A percentile compares a stretch with the other conserved stretches of the same genome.
Conservation (phyloP, 192 early-diverging fungal species). For the Coemansia aciculifera region DNA sequence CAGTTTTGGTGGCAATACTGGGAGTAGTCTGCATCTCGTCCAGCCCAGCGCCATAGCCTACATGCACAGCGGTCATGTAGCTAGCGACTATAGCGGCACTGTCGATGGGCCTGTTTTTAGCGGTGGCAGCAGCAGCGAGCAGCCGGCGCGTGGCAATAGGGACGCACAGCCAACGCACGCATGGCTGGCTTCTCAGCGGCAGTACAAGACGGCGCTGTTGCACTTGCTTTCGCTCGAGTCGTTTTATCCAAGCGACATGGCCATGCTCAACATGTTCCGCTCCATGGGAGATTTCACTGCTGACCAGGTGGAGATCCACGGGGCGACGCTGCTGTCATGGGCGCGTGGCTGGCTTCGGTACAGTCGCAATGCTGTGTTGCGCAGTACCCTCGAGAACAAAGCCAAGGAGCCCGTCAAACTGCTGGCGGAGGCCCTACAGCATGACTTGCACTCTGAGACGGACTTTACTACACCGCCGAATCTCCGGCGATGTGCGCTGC, state of each 20-base stretch:
- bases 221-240: constrained; percentile 53
- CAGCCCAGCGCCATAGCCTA: constrained; percentile 9
- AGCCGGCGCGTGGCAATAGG: constrained; percentile 1
- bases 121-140: background rate
- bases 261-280: constrained; percentile 51
- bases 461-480: constrained; percentile 22
- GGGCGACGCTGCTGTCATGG: constrained; percentile 47
- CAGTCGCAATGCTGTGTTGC: constrained; percentile 50
- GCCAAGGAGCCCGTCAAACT: constrained; percentile 21
- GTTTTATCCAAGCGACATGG: constrained; percentile 53
- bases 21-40: constrained; percentile 19
- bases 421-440: constrained; percentile 53
- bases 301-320: constrained; percentile 41
- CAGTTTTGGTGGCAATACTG: background rate
- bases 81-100: background rate
- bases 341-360: constrained; percentile 56
- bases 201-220: constrained; percentile 44
- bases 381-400: constrained; percentile 45
- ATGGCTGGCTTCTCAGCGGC: constrained; percentile 39
- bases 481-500: constrained; percentile 38
- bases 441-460: constrained; percentile 16
- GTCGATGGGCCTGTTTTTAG: background rate
- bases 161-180: constrained; percentile 37
- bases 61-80: background rate
- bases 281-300: constrained; percentile 35